Evolutionary conservation across 2,329 filamentous ascomycete species (phyloP).

Genomic region (Pseudogymnoascus sp.): DNA sequence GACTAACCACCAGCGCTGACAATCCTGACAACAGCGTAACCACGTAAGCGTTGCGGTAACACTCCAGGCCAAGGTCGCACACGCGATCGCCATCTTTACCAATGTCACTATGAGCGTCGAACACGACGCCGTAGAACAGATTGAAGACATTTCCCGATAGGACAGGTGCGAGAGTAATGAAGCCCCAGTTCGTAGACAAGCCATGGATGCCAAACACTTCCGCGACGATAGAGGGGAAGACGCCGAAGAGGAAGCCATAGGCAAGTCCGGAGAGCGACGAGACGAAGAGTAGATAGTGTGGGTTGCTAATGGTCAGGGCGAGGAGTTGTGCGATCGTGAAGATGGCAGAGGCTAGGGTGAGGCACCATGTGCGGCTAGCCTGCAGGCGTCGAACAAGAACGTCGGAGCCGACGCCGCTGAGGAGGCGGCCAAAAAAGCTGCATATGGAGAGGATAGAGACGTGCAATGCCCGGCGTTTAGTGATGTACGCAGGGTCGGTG

Average conservation of each 20-base stretch:
- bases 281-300: slow-evolving; percentile 66
- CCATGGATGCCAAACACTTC: slow-evolving; percentile 87
- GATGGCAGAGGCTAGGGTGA: slow-evolving; percentile 66
- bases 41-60: slow-evolving; percentile 74
- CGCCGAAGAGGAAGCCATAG: slow-evolving; percentile 90
- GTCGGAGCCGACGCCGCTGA: slow-evolving; percentile 82
- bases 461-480: slow-evolving; percentile 77
- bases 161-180: slow-evolving; percentile 84
- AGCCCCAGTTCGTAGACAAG: slow-evolving; percentile 91
- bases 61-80: slow-evolving; percentile 69
- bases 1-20: slow-evolving; percentile 57
- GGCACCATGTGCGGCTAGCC: slow-evolving; percentile 83
- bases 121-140: slow-evolving; percentile 75
- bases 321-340: slow-evolving; percentile 74
- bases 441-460: slow-evolving; percentile 88
- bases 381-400: slow-evolving; percentile 73
- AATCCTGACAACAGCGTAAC: slow-evolving; percentile 67
- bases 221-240: slow-evolving; percentile 81
- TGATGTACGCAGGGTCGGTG: slow-evolving; percentile 64
- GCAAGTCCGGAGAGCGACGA: slow-evolving; percentile 78
- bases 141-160: slow-evolving; percentile 89
- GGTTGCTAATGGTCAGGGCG: slow-evolving; percentile 67
- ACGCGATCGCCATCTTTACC: slow-evolving; percentile 60
- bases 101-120: slow-evolving; percentile 69
- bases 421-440: slow-evolving; percentile 74